A percentile compares a stretch with the other conserved stretches of the same genome.
These are phyloP conservation scores for Solanum megistacrolobum DNA, from an alignment of 257 asterid genomes.

Conservation along the genomic window DNA sequence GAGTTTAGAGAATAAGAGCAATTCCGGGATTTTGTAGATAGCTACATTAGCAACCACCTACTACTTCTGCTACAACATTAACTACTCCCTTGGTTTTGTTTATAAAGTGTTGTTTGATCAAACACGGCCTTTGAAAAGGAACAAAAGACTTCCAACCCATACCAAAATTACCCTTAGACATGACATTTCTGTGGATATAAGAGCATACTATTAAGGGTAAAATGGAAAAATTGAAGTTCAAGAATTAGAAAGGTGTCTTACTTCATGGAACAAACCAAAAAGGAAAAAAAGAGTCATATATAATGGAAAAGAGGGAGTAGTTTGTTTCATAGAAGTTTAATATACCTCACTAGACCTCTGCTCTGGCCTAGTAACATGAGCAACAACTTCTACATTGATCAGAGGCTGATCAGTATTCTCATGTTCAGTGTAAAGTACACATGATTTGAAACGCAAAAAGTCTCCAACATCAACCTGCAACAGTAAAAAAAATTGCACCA, in stretches of 20 bases:
- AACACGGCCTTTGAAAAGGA: neutral
- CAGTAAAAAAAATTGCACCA: neutral
- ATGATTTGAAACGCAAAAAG: conserved; percentile 83
- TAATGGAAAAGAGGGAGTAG: neutral
- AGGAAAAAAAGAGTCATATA: neutral
- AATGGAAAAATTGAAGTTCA: neutral
- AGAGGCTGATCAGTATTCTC: conserved; percentile 62
- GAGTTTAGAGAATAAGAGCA: neutral
- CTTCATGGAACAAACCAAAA: neutral
- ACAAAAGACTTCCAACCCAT: neutral
- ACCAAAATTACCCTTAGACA: neutral
- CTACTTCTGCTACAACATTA: neutral
- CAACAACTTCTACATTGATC: conserved; percentile 80
- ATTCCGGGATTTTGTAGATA: neutral
- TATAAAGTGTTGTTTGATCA: neutral
- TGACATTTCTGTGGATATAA: neutral
- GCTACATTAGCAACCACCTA: neutral
- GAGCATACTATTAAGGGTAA: neutral
- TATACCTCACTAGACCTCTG: conserved; percentile 88
- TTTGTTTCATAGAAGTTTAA: neutral
- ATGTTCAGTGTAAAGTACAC: conserved; percentile 71
- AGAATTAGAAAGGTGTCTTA: neutral
- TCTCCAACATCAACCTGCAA: conserved; percentile 96
- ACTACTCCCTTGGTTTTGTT: neutral
- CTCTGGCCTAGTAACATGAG: conserved; percentile 95